Evolutionary conservation across 805 yeast species (phyloP), one percentile per base, ranked within the genome.

Genomic region (Cyberlindnera sargentensis): DNA sequence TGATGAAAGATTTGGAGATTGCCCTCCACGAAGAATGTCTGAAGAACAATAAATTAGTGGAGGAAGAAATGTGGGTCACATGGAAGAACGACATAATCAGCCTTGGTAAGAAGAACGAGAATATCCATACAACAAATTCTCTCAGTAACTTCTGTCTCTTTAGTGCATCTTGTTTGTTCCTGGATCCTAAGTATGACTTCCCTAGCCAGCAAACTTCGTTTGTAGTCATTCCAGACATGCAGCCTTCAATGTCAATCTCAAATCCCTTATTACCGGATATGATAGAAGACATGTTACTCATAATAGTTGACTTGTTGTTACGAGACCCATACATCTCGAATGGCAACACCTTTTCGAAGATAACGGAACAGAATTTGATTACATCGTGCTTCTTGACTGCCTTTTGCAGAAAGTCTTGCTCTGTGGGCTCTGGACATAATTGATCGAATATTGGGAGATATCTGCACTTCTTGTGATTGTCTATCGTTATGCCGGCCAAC

Each of bases 1-100:
- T 54, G 41, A 71, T 56, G 65, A 73, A 82, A 1, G 62, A 61
- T 9, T 52, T 51, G 3, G 76, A 65, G 15, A 74, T 60, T 31
- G 37, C 36, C 8, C 50, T 55, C 95, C 95, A 88, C 1, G 66
- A 60, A 25, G 63, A 67, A 42, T 80, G 88, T 15, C 81, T 70
- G 52, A 74, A 85, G 55, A 67, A 85, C 0, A 68, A 42, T 0
- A 76, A 45, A 4, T 63, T 61, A 8, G 57, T 61, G 0, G 66
- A 56, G 0, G 70, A 67, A 8, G 76, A 72, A 1, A 67, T 60
- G 39, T 80, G 84, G 0, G 93, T 81, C 5, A 82, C 80, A 55
- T 84, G 81, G 65, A 87, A 89, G 53, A 75, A 77, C 0, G 73
- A 60, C 0, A 66, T 60, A 0, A 85, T 50, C 1, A 84, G 46